These are phyloP conservation scores for Camellia japonica DNA, from an alignment of 148 eudicot species.

Conservation along the genomic window DNA sequence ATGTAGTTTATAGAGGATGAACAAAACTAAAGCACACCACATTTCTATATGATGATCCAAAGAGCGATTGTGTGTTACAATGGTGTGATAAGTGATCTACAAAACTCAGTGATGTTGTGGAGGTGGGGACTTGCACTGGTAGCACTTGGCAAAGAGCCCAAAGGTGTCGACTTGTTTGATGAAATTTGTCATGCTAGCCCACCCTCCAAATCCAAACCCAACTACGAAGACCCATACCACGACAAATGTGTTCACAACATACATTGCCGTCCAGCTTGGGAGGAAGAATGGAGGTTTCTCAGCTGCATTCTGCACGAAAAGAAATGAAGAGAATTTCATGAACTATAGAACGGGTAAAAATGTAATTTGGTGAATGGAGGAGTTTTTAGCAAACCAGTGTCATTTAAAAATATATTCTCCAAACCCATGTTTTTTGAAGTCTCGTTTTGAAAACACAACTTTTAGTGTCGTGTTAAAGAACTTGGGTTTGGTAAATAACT, in stretches of 20 bases:
- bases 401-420: too few species aligned
- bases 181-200: conserved; percentile 34
- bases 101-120: conserved; percentile 18
- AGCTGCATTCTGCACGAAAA: conserved; percentile 24
- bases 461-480: too few species aligned
- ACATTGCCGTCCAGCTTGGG: conserved; percentile 29
- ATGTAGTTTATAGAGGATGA: background rate
- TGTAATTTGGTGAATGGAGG: too few species aligned
- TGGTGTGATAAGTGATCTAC: background rate
- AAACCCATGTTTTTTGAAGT: too few species aligned
- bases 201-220: conserved; percentile 30
- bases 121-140: conserved; percentile 25
- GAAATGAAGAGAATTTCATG: background rate
- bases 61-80: background rate
- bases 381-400: too few species aligned
- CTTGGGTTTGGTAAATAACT: too few species aligned
- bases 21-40: background rate
- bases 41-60: background rate
- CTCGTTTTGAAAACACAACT: too few species aligned
- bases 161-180: conserved; percentile 25
- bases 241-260: conserved; percentile 19
- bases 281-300: conserved; percentile 28
- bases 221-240: conserved; percentile 24
- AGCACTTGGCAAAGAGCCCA: conserved; percentile 32
- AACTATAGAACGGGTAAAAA: background rate